Base-by-base conservation (phyloP, 2,329 filamentous ascomycete genomes). In the Rutstroemia sp. region DNA sequence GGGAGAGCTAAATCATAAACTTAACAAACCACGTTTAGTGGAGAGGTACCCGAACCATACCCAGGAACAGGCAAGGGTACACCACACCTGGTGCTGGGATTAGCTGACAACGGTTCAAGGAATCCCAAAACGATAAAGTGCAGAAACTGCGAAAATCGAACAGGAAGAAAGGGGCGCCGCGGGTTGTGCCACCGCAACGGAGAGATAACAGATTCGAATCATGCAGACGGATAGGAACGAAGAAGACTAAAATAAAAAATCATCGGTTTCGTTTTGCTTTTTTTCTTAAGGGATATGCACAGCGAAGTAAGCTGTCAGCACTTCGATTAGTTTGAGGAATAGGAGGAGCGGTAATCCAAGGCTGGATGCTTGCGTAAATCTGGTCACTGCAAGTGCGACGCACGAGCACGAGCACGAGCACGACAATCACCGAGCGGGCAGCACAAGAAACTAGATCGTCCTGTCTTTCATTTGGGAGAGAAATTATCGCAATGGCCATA, bases 41-140 rank as follows among this genome's bases (percentile, higher is more conserved):
- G 58, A n/a, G 46, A 60, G 57, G 57, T 62, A 62, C 60, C 56
- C 55, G 58, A 62, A 39, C 58, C 53, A 61, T 58, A 48, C 17
- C 53, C 34, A 60, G 50, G 53, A 56, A 57, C 46, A 37, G 41
- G 30, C 49, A 51, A 42, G 50, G 47, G 27, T 48, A 27, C 14
- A 23, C 37, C n/a, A 50, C 12, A n/a, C 16, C 7, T 4, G 17
- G 12, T 14, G 46, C 54, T 19, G 51, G 48, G 47, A 56, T 21
- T 44, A 42, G 48, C 54, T 47, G 48, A 38, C 48, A 51, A 56
- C 52, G 38, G 52, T 50, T 12, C 30, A 9, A 34, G 12, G 30
- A 14, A 14, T 34, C 30, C 30, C 30, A 34, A 34, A 34, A 12
- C 30, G 30, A 12, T 34, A 23, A 10, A 44, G 54, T 16, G n/a